Conservation (phyloP, 2,329 filamentous ascomycete genomes). For the Bipolaris oryzae region DNA sequence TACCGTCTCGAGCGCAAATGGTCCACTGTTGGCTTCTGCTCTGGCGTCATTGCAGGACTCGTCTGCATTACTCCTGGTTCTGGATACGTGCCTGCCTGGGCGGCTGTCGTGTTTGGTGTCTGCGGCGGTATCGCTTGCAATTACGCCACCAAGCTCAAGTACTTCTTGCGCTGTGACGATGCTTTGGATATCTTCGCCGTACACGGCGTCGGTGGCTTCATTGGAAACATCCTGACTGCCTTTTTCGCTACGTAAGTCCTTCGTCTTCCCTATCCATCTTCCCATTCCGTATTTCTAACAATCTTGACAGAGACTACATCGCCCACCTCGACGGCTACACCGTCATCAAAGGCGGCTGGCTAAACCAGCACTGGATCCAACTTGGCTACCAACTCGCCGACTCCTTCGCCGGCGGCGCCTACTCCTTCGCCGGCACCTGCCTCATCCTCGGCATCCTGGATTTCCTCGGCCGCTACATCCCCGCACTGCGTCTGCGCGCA, state of each 20-base stretch:
- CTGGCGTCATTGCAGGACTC: conserved; percentile 83
- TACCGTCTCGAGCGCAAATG: conserved; percentile 89
- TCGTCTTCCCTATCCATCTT: too few species aligned
- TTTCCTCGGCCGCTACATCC: conserved; percentile 78
- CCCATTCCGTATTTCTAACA: not conserved
- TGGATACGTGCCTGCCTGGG: conserved; percentile 84
- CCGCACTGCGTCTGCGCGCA: conserved; percentile 75
- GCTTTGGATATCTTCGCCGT: conserved; percentile 77
- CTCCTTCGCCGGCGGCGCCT: conserved; percentile 74
- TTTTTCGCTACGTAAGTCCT: conserved; percentile 75
- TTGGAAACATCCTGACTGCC: conserved; percentile 65
- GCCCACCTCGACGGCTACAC: conserved; percentile 76
- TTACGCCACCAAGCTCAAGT: conserved; percentile 91
- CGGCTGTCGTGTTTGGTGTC: conserved; percentile 78
- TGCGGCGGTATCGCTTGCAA: conserved; percentile 80
- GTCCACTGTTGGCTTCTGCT: conserved; percentile 93
- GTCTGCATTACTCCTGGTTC: conserved; percentile 89
- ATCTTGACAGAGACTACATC: conserved; percentile 70
- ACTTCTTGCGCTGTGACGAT: conserved; percentile 79
- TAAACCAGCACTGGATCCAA: conserved; percentile 84
- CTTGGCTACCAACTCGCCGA: conserved; percentile 84
- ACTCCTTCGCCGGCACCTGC: conserved; percentile 79
- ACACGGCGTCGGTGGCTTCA: conserved; percentile 64
- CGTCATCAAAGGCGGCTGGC: conserved; percentile 75
- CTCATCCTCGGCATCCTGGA: conserved; percentile 66